Evolutionary conservation across 2,329 filamentous ascomycete species (phyloP).

Genomic region (Aspergillus amoenus): DNA sequence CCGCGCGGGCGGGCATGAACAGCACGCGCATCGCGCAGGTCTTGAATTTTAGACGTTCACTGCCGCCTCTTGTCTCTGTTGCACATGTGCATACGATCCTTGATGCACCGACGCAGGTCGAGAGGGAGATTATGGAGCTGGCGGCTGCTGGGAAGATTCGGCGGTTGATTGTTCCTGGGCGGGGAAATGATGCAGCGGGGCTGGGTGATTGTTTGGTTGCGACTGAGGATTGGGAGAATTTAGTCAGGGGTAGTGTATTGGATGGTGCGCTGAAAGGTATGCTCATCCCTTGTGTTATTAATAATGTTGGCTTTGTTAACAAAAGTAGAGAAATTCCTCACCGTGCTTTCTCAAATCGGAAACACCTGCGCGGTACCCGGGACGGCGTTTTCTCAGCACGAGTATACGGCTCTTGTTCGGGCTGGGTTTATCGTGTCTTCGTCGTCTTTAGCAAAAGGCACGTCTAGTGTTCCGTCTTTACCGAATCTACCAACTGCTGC

Average conservation of each 20-base stretch:
- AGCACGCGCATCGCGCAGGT: conserved; percentile 60
- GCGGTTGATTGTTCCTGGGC: conserved; percentile 56
- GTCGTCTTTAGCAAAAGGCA: conserved; percentile 40
- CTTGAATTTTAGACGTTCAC: conserved; percentile 53
- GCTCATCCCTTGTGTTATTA: background rate
- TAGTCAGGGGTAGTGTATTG: conserved; percentile 36
- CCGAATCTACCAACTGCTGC: conserved; percentile 26
- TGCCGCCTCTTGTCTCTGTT: conserved; percentile 60
- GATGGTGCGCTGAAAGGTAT: conserved; percentile 39
- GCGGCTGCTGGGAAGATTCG: conserved; percentile 52
- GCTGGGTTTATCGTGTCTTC: conserved; percentile 57
- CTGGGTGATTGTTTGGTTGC: conserved; percentile 60
- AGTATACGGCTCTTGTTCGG: conserved; percentile 50
- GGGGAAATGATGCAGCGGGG: conserved; percentile 56
- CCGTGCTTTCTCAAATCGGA: conserved; percentile 48
- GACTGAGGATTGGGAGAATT: conserved; percentile 51
- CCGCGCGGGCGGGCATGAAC: conserved; percentile 60
- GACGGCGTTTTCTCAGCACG: conserved; percentile 45
- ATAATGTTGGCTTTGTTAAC: conserved; percentile 3
- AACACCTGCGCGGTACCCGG: conserved; percentile 48
- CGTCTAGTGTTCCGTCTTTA: conserved; percentile 44
- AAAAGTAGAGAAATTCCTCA: conserved; percentile 49
- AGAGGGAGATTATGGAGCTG: conserved; percentile 58
- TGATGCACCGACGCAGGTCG: conserved; percentile 56
- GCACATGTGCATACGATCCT: conserved; percentile 61